These are phyloP conservation scores for Lyophyllum shimeji DNA, from an alignment of 768 basidiomycete species.

Conservation along the genomic window DNA sequence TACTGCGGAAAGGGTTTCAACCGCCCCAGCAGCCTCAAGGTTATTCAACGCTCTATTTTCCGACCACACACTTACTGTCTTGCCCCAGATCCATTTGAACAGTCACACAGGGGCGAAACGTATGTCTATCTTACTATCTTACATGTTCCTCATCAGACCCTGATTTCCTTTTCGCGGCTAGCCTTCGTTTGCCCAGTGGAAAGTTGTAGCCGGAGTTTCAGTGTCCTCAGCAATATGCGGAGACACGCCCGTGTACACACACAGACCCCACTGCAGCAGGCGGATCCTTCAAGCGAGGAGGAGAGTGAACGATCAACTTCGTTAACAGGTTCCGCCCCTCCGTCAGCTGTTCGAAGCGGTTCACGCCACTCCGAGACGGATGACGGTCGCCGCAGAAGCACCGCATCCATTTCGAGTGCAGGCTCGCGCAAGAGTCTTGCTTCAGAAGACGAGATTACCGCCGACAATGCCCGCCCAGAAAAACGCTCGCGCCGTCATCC, in stretches of 20 bases:
- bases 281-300: slow-evolving; percentile 46
- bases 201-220: slow-evolving; percentile 79
- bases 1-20: slow-evolving; percentile 84
- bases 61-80: slow-evolving; percentile 7
- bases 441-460: slow-evolving; percentile 31
- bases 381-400: slow-evolving; percentile 36
- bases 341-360: slow-evolving; percentile 1
- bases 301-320: slow-evolving; percentile 34
- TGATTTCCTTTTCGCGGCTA: slow-evolving; percentile 27
- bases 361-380: slow-evolving; percentile 10
- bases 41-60: slow-evolving; percentile 26
- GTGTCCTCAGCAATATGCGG: slow-evolving; percentile 88
- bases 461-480: slow-evolving; percentile 27
- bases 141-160: slow-evolving; percentile 8
- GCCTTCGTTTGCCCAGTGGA: slow-evolving; percentile 76
- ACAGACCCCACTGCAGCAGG: slow-evolving; percentile 25
- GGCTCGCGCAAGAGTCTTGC: slow-evolving; percentile 39
- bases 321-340: slow-evolving; percentile 18
- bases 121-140: slow-evolving; percentile 44
- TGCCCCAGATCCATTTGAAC: slow-evolving; percentile 71
- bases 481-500: slow-evolving; percentile 30
- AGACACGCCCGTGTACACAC: slow-evolving; percentile 77
- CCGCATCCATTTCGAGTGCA: slow-evolving; percentile 39
- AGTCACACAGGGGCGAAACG: slow-evolving; percentile 87
- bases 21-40: slow-evolving; percentile 82